phyloP scores from a whole-genome alignment of 2,329 filamentous ascomycete genomes.

The Hypoxylon sp. region DNA sequence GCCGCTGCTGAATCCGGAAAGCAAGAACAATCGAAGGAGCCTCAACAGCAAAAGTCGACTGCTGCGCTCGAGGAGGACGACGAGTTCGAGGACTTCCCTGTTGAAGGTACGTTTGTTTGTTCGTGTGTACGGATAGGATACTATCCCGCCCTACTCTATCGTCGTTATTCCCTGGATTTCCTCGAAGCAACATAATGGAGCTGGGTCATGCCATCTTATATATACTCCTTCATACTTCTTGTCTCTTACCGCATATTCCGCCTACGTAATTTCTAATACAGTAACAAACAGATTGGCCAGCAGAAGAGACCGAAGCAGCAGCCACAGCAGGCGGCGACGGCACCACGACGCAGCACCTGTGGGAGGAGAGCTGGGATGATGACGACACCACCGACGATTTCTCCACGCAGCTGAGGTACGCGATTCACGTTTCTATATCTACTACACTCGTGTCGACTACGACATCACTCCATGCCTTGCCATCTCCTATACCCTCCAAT shows the following conservation, averaged over 20 bases:
- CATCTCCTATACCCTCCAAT: background rate
- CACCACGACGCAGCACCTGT: conserved; percentile 82
- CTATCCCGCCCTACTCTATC: conserved; percentile 5
- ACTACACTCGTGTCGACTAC: conserved; percentile 3
- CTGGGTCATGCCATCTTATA: background rate
- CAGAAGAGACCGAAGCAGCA: conserved; percentile 88
- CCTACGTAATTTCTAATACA: conserved; percentile 18
- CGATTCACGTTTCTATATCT: conserved; percentile 43
- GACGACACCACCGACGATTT: conserved; percentile 98
- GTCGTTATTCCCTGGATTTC: background rate
- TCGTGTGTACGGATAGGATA: background rate
- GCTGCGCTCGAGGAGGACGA: conserved; percentile 93
- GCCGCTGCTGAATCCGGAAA: conserved; percentile 58
- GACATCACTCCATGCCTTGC: background rate
- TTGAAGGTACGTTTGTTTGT: conserved; percentile 77
- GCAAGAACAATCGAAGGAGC: conserved; percentile 64
- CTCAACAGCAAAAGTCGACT: conserved; percentile 73
- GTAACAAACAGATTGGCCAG: conserved; percentile 81
- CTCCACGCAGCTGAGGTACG: conserved; percentile 91
- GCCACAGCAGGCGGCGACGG: conserved; percentile 66
- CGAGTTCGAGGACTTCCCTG: conserved; percentile 98
- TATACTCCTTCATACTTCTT: background rate
- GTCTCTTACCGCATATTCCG: background rate
- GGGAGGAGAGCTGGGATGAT: conserved; percentile 99
- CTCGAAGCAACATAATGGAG: background rate